Evolutionary conservation across 169 alveolate genomes (phyloP).

Genomic region (Theileria parva): DNA sequence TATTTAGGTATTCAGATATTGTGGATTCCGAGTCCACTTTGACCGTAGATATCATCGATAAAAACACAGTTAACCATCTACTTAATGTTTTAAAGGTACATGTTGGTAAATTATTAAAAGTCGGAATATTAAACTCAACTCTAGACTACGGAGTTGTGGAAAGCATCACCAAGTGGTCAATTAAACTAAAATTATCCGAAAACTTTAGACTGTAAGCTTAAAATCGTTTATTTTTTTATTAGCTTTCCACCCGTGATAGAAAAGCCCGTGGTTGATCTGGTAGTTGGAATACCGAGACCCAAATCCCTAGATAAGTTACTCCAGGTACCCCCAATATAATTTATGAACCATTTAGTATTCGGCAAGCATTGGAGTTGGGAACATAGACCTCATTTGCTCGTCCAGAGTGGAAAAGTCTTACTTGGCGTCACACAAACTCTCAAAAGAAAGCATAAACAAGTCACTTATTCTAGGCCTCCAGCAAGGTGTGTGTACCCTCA

Average conservation of each 20-base stretch:
- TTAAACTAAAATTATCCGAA: conserved; percentile 29
- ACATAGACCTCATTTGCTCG: conserved; percentile 71
- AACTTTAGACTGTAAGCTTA: conserved; percentile 21
- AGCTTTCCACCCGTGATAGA: conserved; percentile 14
- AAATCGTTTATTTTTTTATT: background rate
- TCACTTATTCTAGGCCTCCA: conserved; percentile 60
- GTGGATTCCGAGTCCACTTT: conserved; percentile 7
- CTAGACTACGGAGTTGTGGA: conserved; percentile 46
- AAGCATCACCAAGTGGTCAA: background rate
- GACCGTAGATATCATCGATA: conserved; percentile 42
- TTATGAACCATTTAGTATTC: conserved; percentile 41
- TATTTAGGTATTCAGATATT: conserved; percentile 29
- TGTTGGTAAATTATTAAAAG: conserved; percentile 46
- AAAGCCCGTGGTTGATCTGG: conserved; percentile 69
- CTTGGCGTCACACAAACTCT: conserved; percentile 58
- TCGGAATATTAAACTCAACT: conserved; percentile 43
- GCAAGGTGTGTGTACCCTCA: conserved; percentile 58
- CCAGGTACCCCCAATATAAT: conserved; percentile 33
- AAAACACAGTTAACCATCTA: conserved; percentile 27
- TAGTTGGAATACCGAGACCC: conserved; percentile 78
- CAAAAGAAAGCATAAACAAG: conserved; percentile 34
- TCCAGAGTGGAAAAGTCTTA: conserved; percentile 69
- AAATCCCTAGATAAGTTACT: conserved; percentile 70
- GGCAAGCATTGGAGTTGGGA: conserved; percentile 75
- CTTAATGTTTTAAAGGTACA: conserved; percentile 45